Conservation (phyloP, 768 basidiomycete genomes). For the Boletus sensibilis region DNA sequence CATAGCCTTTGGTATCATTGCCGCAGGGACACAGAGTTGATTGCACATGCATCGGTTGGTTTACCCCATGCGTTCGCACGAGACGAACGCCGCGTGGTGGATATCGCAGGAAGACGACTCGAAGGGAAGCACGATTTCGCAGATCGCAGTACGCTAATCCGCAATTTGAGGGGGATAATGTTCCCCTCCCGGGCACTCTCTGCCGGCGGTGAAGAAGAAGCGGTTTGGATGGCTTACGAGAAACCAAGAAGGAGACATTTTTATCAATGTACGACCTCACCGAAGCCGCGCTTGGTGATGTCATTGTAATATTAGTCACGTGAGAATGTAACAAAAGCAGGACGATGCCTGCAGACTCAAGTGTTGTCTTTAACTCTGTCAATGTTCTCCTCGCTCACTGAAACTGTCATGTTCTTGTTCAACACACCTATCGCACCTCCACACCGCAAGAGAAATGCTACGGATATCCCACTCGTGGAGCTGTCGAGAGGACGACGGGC, state of each 20-base stretch:
- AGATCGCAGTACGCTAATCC: background rate
- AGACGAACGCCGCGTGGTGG: no score
- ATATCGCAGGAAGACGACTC: background rate
- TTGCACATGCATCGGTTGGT: background rate
- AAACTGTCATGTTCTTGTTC: constrained; percentile 18
- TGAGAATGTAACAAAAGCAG: background rate
- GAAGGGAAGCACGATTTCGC: background rate
- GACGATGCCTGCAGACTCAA: background rate
- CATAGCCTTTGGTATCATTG: constrained; percentile 43
- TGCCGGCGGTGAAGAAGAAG: background rate
- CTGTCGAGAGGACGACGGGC: constrained; percentile 7
- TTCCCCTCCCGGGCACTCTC: background rate
- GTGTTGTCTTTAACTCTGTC: background rate
- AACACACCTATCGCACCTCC: constrained; percentile 25
- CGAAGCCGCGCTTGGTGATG: background rate
- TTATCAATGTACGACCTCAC: no score
- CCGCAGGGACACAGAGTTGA: constrained; percentile 28
- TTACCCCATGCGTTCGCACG: background rate
- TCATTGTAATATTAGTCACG: constrained; percentile 14
- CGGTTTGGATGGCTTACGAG: no score
- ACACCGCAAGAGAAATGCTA: background rate
- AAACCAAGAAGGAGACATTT: no score
- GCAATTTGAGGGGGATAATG: background rate
- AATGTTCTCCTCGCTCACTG: constrained; percentile 16
- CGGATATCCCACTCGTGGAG: constrained; percentile 21